These are phyloP conservation scores for Exophiala phaeomuriformis DNA, from an alignment of 2,329 filamentous ascomycete genomes.

Conservation along the genomic window DNA sequence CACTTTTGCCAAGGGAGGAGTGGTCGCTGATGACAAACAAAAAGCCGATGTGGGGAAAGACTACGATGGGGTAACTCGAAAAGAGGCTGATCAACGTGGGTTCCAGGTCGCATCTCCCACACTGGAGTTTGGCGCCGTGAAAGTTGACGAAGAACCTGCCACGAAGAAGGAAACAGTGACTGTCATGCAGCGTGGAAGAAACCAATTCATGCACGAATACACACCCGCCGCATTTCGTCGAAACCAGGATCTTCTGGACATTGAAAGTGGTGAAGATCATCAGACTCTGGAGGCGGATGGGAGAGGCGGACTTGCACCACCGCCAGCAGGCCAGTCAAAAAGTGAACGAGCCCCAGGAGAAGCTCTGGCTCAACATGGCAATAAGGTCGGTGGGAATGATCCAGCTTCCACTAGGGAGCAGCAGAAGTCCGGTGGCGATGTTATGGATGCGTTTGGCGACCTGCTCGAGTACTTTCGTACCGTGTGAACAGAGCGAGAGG, in stretches of 20 bases:
- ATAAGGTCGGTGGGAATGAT: neutral
- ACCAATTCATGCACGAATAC: slow-evolving; percentile 10
- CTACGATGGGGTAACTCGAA: neutral
- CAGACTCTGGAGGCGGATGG: neutral
- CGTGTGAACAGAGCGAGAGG: too few relatives aligned
- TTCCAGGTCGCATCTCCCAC: neutral
- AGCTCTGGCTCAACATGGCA: neutral
- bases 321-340: neutral
- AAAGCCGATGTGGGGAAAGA: neutral
- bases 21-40: slow-evolving; percentile 11
- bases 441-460: neutral
- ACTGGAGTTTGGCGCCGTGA: neutral
- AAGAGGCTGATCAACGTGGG: neutral
- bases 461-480: too few relatives aligned
- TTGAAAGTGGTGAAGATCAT: neutral
- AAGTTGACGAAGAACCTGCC: neutral
- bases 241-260: neutral
- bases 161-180: slow-evolving; percentile 5
- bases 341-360: neutral
- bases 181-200: slow-evolving; percentile 12
- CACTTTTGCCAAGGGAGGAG: slow-evolving; percentile 10
- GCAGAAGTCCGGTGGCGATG: neutral
- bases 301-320: neutral
- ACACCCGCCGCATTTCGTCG: neutral
- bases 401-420: neutral